Evolutionary conservation across 78 protist species (phyloP).

Genomic region (Dictyostelium firmibasis): DNA sequence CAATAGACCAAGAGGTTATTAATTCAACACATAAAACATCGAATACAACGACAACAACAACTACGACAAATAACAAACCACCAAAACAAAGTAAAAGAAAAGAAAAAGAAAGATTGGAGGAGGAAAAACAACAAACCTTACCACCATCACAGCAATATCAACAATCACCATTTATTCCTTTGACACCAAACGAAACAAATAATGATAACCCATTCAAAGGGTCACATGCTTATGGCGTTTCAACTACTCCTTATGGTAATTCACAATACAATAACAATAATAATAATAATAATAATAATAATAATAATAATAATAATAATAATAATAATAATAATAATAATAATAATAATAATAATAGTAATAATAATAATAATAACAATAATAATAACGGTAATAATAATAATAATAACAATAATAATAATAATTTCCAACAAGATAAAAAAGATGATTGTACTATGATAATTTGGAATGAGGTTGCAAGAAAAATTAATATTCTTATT

Average conservation of each 20-base stretch:
- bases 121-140: neutral
- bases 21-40: conserved; percentile 4
- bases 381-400: neutral
- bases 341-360: conserved; percentile 35
- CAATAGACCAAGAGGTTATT: neutral
- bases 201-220: conserved; percentile 56
- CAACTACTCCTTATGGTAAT: conserved; percentile 48
- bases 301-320: conserved; percentile 32
- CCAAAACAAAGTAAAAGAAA: neutral
- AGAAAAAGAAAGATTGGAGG: neutral
- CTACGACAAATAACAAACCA: neutral
- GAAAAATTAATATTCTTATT: neutral
- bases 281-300: conserved; percentile 38
- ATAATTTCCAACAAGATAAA: neutral
- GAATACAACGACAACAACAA: neutral
- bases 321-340: conserved; percentile 37
- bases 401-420: neutral
- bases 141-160: conserved; percentile 23
- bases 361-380: neutral
- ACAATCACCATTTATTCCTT: neutral
- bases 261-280: neutral
- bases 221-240: conserved; percentile 36
- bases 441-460: neutral
- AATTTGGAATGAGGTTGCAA: conserved; percentile 31
- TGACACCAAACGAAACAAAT: neutral